Evolutionary conservation across 768 basidiomycete species (phyloP).

Genomic region (Calvatia gigantea): DNA sequence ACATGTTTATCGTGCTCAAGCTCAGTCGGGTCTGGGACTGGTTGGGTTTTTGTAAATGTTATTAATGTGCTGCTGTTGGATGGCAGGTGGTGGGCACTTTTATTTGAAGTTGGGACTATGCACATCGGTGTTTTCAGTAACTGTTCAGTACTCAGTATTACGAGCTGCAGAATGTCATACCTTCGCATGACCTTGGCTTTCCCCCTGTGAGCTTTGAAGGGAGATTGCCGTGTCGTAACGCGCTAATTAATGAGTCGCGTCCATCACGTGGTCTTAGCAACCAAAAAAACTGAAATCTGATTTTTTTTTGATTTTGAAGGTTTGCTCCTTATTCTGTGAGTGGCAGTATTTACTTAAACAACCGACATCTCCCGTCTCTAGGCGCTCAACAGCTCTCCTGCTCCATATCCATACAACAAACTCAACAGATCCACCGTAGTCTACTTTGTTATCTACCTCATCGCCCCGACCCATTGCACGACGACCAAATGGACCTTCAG

Average conservation of each 20-base stretch:
- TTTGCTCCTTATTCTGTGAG: neutral
- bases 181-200: too few relatives aligned
- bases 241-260: neutral
- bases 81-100: too few relatives aligned
- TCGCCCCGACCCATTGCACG: neutral
- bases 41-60: too few relatives aligned
- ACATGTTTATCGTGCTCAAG: too few relatives aligned
- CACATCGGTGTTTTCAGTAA: too few relatives aligned
- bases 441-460: conserved; percentile 10
- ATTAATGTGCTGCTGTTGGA: too few relatives aligned
- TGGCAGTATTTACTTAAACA: neutral
- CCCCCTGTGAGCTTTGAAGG: too few relatives aligned
- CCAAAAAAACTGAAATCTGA: conserved; percentile 6
- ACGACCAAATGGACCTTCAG: conserved; percentile 63
- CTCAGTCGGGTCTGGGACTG: too few relatives aligned
- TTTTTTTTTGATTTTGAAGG: neutral
- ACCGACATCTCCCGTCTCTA: neutral
- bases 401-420: neutral
- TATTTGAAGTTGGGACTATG: too few relatives aligned
- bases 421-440: neutral
- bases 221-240: too few relatives aligned
- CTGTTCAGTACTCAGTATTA: too few relatives aligned
- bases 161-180: too few relatives aligned
- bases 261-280: neutral
- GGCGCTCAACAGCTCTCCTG: neutral